A percentile compares a stretch with the other conserved stretches of the same genome.
phyloP scores from a whole-genome alignment of 176 grass and related monocot genomes.

The Saccharum officinarum region DNA sequence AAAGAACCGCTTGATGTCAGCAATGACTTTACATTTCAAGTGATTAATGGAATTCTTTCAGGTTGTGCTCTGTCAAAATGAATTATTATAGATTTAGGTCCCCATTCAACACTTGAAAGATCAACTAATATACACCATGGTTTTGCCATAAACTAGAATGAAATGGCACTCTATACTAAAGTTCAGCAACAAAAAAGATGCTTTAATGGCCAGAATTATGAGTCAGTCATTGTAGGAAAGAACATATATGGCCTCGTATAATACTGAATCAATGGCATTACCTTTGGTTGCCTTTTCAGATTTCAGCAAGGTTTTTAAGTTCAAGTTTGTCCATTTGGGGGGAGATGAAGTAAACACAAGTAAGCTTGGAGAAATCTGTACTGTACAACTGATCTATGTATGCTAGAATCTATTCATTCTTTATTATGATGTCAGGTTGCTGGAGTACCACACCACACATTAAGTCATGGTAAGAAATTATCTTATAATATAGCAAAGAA shows the following conservation, averaged over 20 bases:
- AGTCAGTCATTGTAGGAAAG: not conserved
- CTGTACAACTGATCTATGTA: not conserved
- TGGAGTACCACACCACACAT: slow-evolving; percentile 69
- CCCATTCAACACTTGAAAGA: not conserved
- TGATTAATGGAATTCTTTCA: slow-evolving; percentile 93
- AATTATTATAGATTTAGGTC: slow-evolving; percentile 17
- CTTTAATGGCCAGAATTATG: not conserved
- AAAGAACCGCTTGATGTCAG: slow-evolving; percentile 92
- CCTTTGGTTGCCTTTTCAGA: slow-evolving; percentile 58
- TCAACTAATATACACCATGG: not conserved
- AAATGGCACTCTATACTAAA: not conserved
- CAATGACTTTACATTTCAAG: slow-evolving; percentile 75
- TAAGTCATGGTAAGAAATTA: slow-evolving; percentile 54
- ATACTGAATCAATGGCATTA: slow-evolving; percentile 2
- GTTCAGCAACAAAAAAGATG: not conserved
- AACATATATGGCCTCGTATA: not conserved
- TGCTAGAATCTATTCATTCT: slow-evolving; percentile 13
- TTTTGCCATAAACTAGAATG: not conserved
- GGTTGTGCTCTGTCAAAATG: slow-evolving; percentile 42
- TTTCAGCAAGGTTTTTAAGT: slow-evolving; percentile 97
- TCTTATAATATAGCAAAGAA: slow-evolving; percentile 21
- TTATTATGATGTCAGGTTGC: slow-evolving; percentile 61
- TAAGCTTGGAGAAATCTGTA: slow-evolving; percentile 39
- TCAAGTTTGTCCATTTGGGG: slow-evolving; percentile 96
- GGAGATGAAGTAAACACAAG: slow-evolving; percentile 94